phyloP scores from a whole-genome alignment of 1,139 yeast genomes.

The Kazachstania sp. region DNA sequence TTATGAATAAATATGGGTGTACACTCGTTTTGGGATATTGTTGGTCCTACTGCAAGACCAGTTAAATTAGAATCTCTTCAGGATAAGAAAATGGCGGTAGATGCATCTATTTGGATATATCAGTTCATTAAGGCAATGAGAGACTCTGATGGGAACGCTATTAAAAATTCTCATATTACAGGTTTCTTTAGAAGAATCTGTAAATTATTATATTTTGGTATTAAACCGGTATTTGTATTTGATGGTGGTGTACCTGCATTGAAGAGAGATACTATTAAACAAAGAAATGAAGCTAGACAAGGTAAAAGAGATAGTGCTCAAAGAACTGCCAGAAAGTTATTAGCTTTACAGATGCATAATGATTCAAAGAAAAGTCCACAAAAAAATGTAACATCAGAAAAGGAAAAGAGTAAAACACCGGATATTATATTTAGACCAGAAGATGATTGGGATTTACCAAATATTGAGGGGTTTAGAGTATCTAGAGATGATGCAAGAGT shows the following conservation, averaged over 20 bases:
- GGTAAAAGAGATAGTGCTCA: conserved; percentile 65
- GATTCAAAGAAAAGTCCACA: conserved; percentile 20
- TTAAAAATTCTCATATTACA: conserved; percentile 76
- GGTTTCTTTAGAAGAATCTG: conserved; percentile 94
- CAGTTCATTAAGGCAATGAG: conserved; percentile 94
- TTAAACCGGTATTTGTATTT: conserved; percentile 87
- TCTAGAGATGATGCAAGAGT: conserved; percentile 56
- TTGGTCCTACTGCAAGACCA: conserved; percentile 86
- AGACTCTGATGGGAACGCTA: conserved; percentile 71
- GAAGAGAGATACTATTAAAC: conserved; percentile 65
- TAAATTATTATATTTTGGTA: conserved; percentile 80
- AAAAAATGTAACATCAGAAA: conserved; percentile 15
- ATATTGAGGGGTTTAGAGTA: conserved; percentile 41
- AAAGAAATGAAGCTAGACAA: conserved; percentile 62
- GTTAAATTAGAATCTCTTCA: conserved; percentile 76
- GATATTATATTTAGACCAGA: conserved; percentile 34
- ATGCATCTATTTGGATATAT: conserved; percentile 98
- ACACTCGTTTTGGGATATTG: conserved; percentile 84
- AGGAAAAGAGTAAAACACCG: conserved; percentile 5
- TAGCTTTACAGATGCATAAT: conserved; percentile 72
- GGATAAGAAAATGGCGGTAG: conserved; percentile 78
- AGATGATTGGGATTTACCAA: conserved; percentile 86
- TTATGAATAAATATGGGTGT: conserved; percentile 65
- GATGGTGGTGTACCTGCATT: conserved; percentile 94
- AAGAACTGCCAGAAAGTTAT: conserved; percentile 68